Percentiles rank a stretch among this genome's conserved stretches.
These are phyloP conservation scores for Globisporangium radiosum DNA, from an alignment of 352 stramenopile genomes.

Conservation along the genomic window DNA sequence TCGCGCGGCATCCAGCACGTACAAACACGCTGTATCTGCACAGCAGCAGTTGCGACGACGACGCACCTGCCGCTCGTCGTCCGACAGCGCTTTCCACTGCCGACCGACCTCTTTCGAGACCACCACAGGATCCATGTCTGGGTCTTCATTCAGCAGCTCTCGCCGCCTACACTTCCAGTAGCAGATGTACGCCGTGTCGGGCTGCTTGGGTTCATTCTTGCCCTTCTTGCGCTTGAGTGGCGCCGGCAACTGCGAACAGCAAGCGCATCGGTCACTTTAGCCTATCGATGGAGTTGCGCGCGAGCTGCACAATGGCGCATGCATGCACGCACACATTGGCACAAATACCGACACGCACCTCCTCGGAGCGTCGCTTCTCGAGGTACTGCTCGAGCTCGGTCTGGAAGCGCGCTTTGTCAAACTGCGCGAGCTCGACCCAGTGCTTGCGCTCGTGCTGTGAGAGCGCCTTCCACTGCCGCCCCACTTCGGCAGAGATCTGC, in stretches of 20 bases:
- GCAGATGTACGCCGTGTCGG: conserved; percentile 61
- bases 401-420: conserved; percentile 47
- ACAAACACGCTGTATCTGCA: neutral
- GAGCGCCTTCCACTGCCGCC: conserved; percentile 46
- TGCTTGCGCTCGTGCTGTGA: conserved; percentile 28
- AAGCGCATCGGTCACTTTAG: neutral
- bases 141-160: conserved; percentile 34
- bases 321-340: neutral
- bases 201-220: conserved; percentile 35
- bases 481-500: conserved; percentile 40
- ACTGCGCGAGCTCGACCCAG: conserved; percentile 52
- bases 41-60: neutral
- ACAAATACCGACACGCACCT: neutral
- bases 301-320: no score
- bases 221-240: conserved; percentile 31
- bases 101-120: conserved; percentile 47
- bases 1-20: no score
- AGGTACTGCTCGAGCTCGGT: conserved; percentile 26
- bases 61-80: conserved; percentile 28
- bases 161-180: conserved; percentile 46
- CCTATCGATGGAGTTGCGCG: no score
- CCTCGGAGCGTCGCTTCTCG: conserved; percentile 10
- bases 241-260: neutral
- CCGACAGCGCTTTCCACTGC: conserved; percentile 37
- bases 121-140: conserved; percentile 25